Base-by-base conservation (phyloP, 805 yeast genomes). In the Candida nemodendra region DNA sequence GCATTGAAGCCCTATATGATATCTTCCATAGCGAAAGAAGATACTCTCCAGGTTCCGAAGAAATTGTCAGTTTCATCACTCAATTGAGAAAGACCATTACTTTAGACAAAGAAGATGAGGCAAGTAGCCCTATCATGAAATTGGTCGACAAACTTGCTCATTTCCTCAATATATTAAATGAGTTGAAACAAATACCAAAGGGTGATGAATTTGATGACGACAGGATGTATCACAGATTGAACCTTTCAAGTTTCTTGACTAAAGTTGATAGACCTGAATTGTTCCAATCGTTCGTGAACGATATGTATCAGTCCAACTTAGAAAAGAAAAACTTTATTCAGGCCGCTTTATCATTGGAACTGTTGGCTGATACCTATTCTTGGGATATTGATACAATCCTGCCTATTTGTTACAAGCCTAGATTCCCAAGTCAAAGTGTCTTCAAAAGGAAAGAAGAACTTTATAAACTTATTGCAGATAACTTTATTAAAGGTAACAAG, bases 121-220 rank as follows among this genome's bases (percentile, higher is more conserved):
- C 85, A 0, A 78, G 71, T 44, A 57, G 57, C 1, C 63, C 74
- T 18, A 65, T 80, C 27, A 62, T 71, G 42, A 64, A 64, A 26
- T 76, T 79, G 39, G 68, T 82, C 37, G 71, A 69, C 39, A 76
- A 74, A 29, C 50, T 85, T 26, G 61, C 77, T 18, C 81, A 78
- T 17, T 84, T 85, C 60, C 62, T 86, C 41, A 77, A 71, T 37
- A 76, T 79, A 12, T 69, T 84, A 53, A 71, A 77, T 44, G 87
- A 84, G 51, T 74, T 84, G 50, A 76, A 76, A 50, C 73, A 76
- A 41, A 87, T 88, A 40, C 96, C 96, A 11, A 73, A 71, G 32
- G 89, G 89, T 14, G 80, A 80, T 28, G 95, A 87, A 53, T 89
- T 84, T 60, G 91, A 84, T 51, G 91, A 85, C 57, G 96, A 88